phyloP scores from a whole-genome alignment of 306 rosid species.

The Dicorynia guianensis region DNA sequence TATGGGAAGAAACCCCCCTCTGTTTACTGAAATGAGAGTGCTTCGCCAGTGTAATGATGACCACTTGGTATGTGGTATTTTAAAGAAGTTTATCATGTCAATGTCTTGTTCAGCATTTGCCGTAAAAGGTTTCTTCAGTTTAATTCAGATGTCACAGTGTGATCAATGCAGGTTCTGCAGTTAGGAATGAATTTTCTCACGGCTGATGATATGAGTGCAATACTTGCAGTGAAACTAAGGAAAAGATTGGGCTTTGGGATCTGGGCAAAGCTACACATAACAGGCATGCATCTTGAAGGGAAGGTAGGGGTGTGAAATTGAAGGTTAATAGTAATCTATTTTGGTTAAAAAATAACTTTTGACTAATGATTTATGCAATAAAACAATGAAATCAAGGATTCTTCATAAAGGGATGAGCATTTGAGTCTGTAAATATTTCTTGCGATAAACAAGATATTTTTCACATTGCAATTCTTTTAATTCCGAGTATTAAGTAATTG shows the following conservation, averaged over 20 bases:
- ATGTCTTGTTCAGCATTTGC: constrained; percentile 31
- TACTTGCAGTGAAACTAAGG: constrained; percentile 75
- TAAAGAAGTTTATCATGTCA: constrained; percentile 30
- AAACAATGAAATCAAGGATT: constrained; percentile 19
- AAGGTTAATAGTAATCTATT: background rate
- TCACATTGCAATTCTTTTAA: constrained; percentile 20
- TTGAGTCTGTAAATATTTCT: no score
- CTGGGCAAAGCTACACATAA: constrained; percentile 72
- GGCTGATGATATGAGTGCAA: constrained; percentile 77
- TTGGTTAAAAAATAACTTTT: constrained; percentile 6
- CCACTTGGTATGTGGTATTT: constrained; percentile 76
- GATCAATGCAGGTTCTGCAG: constrained; percentile 62
- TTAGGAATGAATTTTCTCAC: constrained; percentile 73
- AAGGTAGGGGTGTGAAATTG: constrained; percentile 44
- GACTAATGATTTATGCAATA: background rate
- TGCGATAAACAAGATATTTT: constrained; percentile 2
- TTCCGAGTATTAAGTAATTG: background rate
- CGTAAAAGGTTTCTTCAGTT: constrained; percentile 8
- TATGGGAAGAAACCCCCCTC: constrained; percentile 92
- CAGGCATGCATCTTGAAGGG: constrained; percentile 79
- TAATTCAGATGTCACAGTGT: constrained; percentile 7
- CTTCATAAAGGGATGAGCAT: background rate
- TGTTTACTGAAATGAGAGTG: constrained; percentile 89
- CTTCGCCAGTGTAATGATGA: constrained; percentile 79
- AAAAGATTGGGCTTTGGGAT: constrained; percentile 95